Evolutionary conservation across 2,329 filamentous ascomycete species (phyloP), one percentile per base, ranked within the genome.

Genomic region (Nemania abortiva): DNA sequence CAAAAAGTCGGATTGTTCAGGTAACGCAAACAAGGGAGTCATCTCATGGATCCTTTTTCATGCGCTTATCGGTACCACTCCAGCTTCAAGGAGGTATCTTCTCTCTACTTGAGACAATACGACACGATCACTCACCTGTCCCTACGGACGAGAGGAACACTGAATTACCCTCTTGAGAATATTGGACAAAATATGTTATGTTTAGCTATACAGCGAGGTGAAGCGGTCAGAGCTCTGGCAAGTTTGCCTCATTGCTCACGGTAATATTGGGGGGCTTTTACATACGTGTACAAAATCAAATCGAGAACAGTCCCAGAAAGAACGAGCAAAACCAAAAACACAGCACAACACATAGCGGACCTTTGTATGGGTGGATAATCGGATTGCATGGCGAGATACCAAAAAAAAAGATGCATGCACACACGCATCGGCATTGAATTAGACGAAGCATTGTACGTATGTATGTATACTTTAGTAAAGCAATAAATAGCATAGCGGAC

Each of bases 1-100:
- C 39, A 57, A 20, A 27, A 29, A 20, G 15, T 52, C 9, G 55
- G 64, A 56, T 52, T 57, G n/a, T 37, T 39, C 29, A 13, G 29
- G 37, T 58, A 55, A 55, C 42, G 29, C 24, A 62, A 22, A 13
- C 6, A n/a, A 10, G 29, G 11, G 52, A 10, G 18, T 20, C n/a
- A 20, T 10, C 18, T 47, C 11, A 9, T 37, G 11, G 6, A 6
- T 6, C 34, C 34, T 37, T 37, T 37, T 37, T 37, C 34, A 37
- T 9, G 34, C 34, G 42, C n/a, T 20, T 18, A 47, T 9, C 42
- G 9, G 42, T 20, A 47, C 18, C 18, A 47, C 42, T 47, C 6
- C 42, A 7, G n/a, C 42, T 20, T 20, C 18, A 15, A 20, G 2
- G 6, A 20, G 42, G 20, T 47, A 20, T 47, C n/a, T n/a, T 20